These are phyloP conservation scores for Trametes elegans DNA, from an alignment of 768 basidiomycete genomes.

Conservation along the genomic window DNA sequence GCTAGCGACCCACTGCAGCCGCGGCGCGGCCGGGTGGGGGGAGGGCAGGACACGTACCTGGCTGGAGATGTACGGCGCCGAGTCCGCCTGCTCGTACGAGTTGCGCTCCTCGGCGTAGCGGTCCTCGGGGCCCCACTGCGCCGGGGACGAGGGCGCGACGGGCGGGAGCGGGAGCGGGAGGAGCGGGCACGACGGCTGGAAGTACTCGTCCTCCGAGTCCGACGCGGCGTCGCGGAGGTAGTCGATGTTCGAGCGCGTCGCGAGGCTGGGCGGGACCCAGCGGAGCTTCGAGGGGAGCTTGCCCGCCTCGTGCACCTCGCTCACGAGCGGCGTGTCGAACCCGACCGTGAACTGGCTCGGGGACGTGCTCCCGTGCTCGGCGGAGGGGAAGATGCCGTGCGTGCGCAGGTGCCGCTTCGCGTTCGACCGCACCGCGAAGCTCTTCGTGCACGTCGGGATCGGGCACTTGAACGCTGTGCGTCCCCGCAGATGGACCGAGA, in stretches of 20 bases:
- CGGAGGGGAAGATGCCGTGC: constrained; percentile 52
- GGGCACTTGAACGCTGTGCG: constrained; percentile 45
- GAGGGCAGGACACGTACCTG: constrained; percentile 25
- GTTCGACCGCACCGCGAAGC: constrained; percentile 78
- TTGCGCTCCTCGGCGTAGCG: constrained; percentile 35
- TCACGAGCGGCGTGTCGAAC: constrained; percentile 46
- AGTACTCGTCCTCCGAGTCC: constrained; percentile 32
- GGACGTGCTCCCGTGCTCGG: constrained; percentile 25
- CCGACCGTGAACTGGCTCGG: constrained; percentile 37
- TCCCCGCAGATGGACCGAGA: no score
- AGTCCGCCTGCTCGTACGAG: constrained; percentile 30
- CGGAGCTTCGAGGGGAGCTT: constrained; percentile 35
- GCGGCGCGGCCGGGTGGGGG: not conserved
- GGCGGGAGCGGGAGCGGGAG: constrained; percentile 38
- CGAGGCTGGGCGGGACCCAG: constrained; percentile 42
- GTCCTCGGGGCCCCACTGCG: constrained; percentile 28
- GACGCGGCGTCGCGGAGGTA: constrained; percentile 28
- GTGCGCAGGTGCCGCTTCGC: constrained; percentile 78
- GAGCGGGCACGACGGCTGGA: constrained; percentile 31
- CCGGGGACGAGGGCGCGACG: constrained; percentile 29
- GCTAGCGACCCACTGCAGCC: no score
- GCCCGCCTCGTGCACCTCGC: constrained; percentile 40
- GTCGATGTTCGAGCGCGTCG: constrained; percentile 31
- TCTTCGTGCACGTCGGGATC: constrained; percentile 59
- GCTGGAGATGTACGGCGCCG: constrained; percentile 35